A percentile compares a stretch with the other conserved stretches of the same genome.
phyloP scores from a whole-genome alignment of 345 rosid genomes.

The Gossypium anomalum region DNA sequence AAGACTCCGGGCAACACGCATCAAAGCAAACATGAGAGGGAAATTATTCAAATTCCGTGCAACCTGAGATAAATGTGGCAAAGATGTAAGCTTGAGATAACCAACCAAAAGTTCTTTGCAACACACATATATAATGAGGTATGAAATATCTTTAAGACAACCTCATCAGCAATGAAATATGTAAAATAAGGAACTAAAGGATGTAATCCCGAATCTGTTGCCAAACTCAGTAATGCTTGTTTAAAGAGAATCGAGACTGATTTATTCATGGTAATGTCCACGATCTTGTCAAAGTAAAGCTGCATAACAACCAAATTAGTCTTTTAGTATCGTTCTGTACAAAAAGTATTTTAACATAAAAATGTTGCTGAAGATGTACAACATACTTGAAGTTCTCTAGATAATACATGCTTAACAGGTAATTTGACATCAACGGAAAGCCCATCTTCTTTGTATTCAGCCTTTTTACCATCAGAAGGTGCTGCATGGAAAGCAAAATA shows the following conservation, averaged over 20 bases:
- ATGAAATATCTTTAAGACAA: slow-evolving; percentile 19
- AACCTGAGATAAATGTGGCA: slow-evolving; percentile 43
- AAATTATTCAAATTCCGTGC: slow-evolving; percentile 50
- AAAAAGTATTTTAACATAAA: neutral
- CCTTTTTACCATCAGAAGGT: slow-evolving; percentile 49
- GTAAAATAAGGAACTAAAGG: slow-evolving; percentile 68
- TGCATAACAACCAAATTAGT: slow-evolving; percentile 26
- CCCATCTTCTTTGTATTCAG: slow-evolving; percentile 71
- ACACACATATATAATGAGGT: neutral
- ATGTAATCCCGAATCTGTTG: slow-evolving; percentile 73
- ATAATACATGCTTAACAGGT: slow-evolving; percentile 57
- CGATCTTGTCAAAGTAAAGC: slow-evolving; percentile 69
- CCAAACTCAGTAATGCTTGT: slow-evolving; percentile 65
- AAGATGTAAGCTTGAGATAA: slow-evolving; percentile 14
- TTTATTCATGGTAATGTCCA: slow-evolving; percentile 43
- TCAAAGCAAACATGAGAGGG: slow-evolving; percentile 51
- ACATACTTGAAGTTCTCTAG: slow-evolving; percentile 74
- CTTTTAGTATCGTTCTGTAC: neutral
- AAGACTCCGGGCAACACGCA: slow-evolving; percentile 69
- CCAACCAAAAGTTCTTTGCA: neutral
- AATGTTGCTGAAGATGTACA: neutral
- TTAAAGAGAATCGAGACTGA: slow-evolving; percentile 49
- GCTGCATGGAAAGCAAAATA: slow-evolving; percentile 26
- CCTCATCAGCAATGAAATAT: slow-evolving; percentile 73
- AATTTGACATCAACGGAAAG: slow-evolving; percentile 43